Percentiles rank a stretch among this genome's conserved stretches.
phyloP scores from a whole-genome alignment of 75 land plant genomes.

The Gnetum montanum region DNA sequence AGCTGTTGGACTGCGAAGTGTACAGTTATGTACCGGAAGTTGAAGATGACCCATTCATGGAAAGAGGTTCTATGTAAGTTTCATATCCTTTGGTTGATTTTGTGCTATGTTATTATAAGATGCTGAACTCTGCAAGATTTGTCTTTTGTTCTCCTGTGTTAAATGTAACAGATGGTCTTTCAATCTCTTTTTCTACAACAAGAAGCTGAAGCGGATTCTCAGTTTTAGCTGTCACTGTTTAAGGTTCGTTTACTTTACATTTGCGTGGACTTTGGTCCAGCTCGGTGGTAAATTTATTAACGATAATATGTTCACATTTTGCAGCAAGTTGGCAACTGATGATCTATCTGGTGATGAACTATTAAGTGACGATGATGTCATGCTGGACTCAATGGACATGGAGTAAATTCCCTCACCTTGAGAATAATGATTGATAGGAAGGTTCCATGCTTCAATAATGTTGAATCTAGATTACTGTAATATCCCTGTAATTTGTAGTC shows the following conservation, averaged over 20 bases:
- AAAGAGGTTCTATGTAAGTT: slow-evolving; percentile 69
- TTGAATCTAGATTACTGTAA: too few relatives aligned
- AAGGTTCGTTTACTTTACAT: slow-evolving; percentile 30
- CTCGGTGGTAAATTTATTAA: background rate
- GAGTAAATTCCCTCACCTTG: too few relatives aligned
- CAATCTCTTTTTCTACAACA: slow-evolving; percentile 86
- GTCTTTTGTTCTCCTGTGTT: background rate
- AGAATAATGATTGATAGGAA: too few relatives aligned
- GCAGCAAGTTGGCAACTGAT: slow-evolving; percentile 29
- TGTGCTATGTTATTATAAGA: background rate
- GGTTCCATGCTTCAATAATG: too few relatives aligned
- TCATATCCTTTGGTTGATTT: background rate
- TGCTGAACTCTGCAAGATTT: background rate
- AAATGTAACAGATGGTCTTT: slow-evolving; percentile 71
- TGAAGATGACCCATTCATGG: slow-evolving; percentile 68
- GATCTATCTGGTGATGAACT: slow-evolving; percentile 10
- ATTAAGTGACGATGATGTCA: slow-evolving; percentile 16
- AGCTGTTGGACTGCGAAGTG: slow-evolving; percentile 66
- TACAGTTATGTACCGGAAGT: slow-evolving; percentile 64
- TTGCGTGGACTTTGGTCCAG: background rate
- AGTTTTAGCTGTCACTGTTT: slow-evolving; percentile 61
- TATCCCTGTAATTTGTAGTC: too few relatives aligned
- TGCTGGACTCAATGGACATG: slow-evolving; percentile 46
- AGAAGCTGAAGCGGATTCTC: slow-evolving; percentile 73
- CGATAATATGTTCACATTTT: slow-evolving; percentile 3